phyloP scores from a whole-genome alignment of 352 stramenopile genomes.

The Phytophthora rubi region DNA sequence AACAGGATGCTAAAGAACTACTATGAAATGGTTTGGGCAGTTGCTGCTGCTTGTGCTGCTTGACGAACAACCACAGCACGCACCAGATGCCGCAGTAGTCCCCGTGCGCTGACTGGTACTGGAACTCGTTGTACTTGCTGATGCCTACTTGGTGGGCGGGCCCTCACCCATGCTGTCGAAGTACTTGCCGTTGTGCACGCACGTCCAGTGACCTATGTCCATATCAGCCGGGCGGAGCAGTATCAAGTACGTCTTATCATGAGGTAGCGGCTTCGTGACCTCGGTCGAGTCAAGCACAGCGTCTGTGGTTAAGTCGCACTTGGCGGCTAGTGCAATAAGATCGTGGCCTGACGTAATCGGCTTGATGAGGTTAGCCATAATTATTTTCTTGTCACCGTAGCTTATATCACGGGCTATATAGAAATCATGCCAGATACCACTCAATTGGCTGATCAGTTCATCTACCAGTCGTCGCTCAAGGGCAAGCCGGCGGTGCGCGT shows the following conservation, averaged over 20 bases:
- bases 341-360: constrained; percentile 1
- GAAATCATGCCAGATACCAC: background rate
- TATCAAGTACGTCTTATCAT: constrained; percentile 7
- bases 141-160: constrained; percentile 1
- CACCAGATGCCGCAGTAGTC: background rate
- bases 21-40: background rate
- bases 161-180: background rate
- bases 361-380: constrained; percentile 1
- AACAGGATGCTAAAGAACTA: background rate
- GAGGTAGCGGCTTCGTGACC: background rate
- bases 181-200: background rate
- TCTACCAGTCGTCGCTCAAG: background rate
- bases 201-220: constrained; percentile 7
- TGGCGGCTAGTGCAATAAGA: background rate
- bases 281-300: background rate
- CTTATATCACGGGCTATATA: too few relatives aligned
- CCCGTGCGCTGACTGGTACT: constrained; percentile 1
- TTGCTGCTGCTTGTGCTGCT: background rate
- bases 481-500: background rate
- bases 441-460: constrained; percentile 1
- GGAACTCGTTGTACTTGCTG: background rate
- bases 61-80: background rate
- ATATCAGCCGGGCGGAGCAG: background rate
- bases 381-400: constrained; percentile 5
- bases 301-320: background rate